Evolutionary conservation across 495 filamentous ascomycete species (phyloP).

Genomic region (Alectoria sarmentosa): DNA sequence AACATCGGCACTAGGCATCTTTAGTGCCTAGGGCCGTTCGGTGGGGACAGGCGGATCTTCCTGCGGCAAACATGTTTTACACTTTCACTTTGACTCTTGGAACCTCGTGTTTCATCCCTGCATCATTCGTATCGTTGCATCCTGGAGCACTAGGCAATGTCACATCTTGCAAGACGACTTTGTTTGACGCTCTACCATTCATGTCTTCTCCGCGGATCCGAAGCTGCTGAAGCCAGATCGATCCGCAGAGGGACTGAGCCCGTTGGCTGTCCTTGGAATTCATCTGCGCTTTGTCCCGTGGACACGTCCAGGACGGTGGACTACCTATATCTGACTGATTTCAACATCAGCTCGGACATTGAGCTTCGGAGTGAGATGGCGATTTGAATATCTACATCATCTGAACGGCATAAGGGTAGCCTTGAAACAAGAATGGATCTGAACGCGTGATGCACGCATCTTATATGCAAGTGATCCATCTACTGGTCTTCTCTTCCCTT

Average conservation of each 20-base stretch:
- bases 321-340: not conserved
- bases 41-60: not conserved
- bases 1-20: not conserved
- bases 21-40: not conserved
- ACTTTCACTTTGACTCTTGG: no score
- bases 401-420: not conserved
- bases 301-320: not conserved
- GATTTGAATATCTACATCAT: not conserved
- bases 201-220: not conserved
- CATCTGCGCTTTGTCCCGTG: not conserved
- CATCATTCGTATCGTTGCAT: not conserved
- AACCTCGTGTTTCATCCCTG: conserved; percentile 4
- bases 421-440: not conserved
- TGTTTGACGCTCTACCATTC: not conserved
- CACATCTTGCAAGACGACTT: not conserved
- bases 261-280: not conserved
- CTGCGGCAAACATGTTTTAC: not conserved
- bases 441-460: not conserved
- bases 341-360: not conserved
- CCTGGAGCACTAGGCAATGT: not conserved
- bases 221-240: not conserved
- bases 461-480: not conserved
- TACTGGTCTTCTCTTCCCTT: not conserved
- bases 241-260: not conserved
- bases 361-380: not conserved